phyloP scores from a whole-genome alignment of 2,329 filamentous ascomycete genomes.

The Geosmithia flava region DNA sequence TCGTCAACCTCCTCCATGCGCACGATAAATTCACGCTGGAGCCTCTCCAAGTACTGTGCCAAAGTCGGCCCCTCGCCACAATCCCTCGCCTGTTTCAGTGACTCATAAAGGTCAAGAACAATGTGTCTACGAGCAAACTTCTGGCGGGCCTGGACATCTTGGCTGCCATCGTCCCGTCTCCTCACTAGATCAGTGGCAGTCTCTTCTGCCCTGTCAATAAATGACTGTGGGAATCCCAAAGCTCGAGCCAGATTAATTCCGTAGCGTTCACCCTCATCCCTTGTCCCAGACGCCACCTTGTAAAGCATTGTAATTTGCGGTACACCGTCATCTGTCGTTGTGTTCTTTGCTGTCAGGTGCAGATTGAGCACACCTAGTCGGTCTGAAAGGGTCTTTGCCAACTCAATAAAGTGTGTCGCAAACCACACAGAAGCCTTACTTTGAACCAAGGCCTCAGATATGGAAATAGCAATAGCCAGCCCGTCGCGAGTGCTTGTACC shows the following conservation, averaged over 20 bases:
- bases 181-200: constrained; percentile 52
- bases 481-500: constrained; percentile 86
- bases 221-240: constrained; percentile 54
- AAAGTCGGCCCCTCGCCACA: constrained; percentile 48
- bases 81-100: constrained; percentile 54
- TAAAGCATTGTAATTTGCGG: constrained; percentile 78
- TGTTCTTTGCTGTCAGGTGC: constrained; percentile 63
- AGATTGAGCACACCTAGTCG: constrained; percentile 71
- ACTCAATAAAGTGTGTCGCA: constrained; percentile 80
- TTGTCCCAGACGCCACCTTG: constrained; percentile 60
- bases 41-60: constrained; percentile 13
- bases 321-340: constrained; percentile 30
- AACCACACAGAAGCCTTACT: constrained; percentile 80
- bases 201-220: constrained; percentile 55
- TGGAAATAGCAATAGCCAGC: constrained; percentile 76
- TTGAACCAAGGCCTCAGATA: constrained; percentile 76
- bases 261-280: constrained; percentile 58
- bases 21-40: constrained; percentile 60
- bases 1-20: constrained; percentile 56
- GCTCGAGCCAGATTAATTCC: constrained; percentile 71
- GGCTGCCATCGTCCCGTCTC: constrained; percentile 44
- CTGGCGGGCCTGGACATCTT: constrained; percentile 43
- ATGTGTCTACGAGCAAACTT: constrained; percentile 57
- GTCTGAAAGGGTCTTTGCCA: constrained; percentile 64
- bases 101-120: constrained; percentile 59